Percentiles rank a stretch among this genome's conserved stretches.
These are phyloP conservation scores for Metschnikowia bowlesiae DNA, from an alignment of 805 yeast species.

Conservation along the genomic window DNA sequence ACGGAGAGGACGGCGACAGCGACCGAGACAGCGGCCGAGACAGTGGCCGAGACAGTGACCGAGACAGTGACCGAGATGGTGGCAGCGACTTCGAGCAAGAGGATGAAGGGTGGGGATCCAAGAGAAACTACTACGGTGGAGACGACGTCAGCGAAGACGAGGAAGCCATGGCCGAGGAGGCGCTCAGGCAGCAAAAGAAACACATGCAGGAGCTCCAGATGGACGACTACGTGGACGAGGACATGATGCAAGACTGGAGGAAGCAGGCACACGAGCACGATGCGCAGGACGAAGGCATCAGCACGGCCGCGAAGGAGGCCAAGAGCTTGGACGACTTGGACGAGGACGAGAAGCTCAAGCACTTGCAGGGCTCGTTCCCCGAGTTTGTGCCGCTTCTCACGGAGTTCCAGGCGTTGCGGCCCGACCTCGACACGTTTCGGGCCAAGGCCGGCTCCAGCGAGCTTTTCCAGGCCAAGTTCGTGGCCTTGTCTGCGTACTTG, in stretches of 20 bases:
- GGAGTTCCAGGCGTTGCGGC: constrained; percentile 49
- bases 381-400: constrained; percentile 75
- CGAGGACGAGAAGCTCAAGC: constrained; percentile 46
- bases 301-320: constrained; percentile 13
- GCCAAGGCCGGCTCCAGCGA: constrained; percentile 17
- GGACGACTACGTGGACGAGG: constrained; percentile 62
- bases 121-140: constrained; percentile 47
- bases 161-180: constrained; percentile 84
- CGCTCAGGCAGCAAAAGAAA: constrained; percentile 73
- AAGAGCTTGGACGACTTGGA: constrained; percentile 36
- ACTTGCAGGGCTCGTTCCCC: constrained; percentile 66
- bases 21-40: constrained; percentile 27
- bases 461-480: constrained; percentile 46
- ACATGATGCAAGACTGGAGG: constrained; percentile 75
- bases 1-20: constrained; percentile 25
- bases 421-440: constrained; percentile 37
- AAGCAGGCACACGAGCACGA: constrained; percentile 49
- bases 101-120: constrained; percentile 44
- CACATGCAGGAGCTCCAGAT: constrained; percentile 69
- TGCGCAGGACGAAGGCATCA: constrained; percentile 17
- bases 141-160: constrained; percentile 70
- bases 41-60: constrained; percentile 45
- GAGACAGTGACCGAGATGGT: constrained; percentile 43
- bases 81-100: constrained; percentile 45
- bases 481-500: constrained; percentile 74